phyloP scores from a whole-genome alignment of 768 basidiomycete genomes.

The Agaricus subrufescens region DNA sequence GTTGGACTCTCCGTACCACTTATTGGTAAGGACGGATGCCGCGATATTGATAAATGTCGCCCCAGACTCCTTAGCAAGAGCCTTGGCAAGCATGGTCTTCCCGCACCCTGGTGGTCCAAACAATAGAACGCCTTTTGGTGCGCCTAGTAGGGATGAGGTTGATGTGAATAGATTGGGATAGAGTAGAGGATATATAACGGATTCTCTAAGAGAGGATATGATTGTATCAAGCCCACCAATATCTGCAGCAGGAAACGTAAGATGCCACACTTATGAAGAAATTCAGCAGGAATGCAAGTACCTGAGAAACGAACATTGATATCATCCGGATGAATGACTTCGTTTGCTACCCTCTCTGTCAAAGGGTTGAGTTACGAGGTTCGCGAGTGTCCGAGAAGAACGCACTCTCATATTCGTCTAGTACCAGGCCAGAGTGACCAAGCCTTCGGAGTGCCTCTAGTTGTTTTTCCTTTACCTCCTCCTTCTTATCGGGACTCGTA shows the following conservation, averaged over 20 bases:
- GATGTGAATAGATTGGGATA: constrained; percentile 86
- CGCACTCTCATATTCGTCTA: constrained; percentile 91
- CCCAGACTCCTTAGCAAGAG: constrained; percentile 93
- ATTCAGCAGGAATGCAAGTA: constrained; percentile 22
- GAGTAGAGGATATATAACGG: constrained; percentile 90
- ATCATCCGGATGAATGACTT: constrained; percentile 90
- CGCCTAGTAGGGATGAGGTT: constrained; percentile 76
- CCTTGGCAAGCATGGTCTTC: constrained; percentile 99
- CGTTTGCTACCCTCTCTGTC: constrained; percentile 80
- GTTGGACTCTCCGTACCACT: constrained; percentile 59
- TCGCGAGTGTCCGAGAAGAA: neutral
- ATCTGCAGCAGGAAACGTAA: constrained; percentile 36
- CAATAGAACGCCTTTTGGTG: constrained; percentile 93
- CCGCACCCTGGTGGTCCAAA: constrained; percentile 98
- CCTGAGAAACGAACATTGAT: constrained; percentile 74
- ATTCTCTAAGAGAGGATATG: constrained; percentile 85
- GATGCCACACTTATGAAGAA: neutral
- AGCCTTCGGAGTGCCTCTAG: constrained; percentile 64
- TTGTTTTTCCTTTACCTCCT: constrained; percentile 64
- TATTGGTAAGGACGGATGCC: constrained; percentile 42
- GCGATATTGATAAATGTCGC: constrained; percentile 85
- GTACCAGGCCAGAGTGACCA: constrained; percentile 66
- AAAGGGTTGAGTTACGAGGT: constrained; percentile 1
- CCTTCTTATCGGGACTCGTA: constrained; percentile 48
- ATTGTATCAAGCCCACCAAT: constrained; percentile 94